A percentile compares a stretch with the other conserved stretches of the same genome.
phyloP scores from a whole-genome alignment of 108 stramenopile species.

The Fragilariopsis cylindrus region DNA sequence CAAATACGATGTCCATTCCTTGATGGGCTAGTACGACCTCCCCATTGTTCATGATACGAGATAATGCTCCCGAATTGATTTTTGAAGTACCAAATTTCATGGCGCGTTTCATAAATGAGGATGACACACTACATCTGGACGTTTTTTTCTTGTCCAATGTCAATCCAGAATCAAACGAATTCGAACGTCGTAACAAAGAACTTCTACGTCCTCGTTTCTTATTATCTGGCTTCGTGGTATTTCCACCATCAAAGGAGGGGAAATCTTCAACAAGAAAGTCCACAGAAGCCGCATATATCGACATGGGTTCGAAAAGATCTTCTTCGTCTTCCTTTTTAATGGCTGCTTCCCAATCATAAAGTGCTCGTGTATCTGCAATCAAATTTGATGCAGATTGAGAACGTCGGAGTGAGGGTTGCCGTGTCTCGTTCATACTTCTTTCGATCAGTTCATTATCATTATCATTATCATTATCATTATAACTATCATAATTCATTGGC shows the following conservation, averaged over 20 bases:
- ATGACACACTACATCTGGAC: neutral
- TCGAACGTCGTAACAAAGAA: constrained; percentile 32
- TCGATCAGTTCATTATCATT: neutral
- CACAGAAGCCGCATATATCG: neutral
- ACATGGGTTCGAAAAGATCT: constrained; percentile 1
- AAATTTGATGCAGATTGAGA: constrained; percentile 29
- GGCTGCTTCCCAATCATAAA: neutral
- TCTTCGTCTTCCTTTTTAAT: constrained; percentile 3
- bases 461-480: constrained; percentile 17
- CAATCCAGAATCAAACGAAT: constrained; percentile 17
- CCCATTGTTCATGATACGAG: constrained; percentile 1
- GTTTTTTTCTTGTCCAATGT: constrained; percentile 35
- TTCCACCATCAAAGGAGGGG: neutral
- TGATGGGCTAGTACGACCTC: neutral
- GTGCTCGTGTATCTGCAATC: constrained; percentile 19
- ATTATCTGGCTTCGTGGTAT: neutral
- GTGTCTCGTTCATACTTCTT: neutral
- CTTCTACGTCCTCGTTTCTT: constrained; percentile 32
- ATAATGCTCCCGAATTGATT: neutral
- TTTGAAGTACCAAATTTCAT: neutral
- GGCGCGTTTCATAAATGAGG: neutral
- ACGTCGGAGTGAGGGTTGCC: constrained; percentile 23
- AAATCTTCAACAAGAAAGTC: neutral
- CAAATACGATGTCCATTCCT: constrained; percentile 25
- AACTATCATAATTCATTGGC: neutral